Evolutionary conservation across 208 protist species (phyloP), one percentile per base, ranked within the genome.

Genomic region (Trypanosoma platydactyli): DNA sequence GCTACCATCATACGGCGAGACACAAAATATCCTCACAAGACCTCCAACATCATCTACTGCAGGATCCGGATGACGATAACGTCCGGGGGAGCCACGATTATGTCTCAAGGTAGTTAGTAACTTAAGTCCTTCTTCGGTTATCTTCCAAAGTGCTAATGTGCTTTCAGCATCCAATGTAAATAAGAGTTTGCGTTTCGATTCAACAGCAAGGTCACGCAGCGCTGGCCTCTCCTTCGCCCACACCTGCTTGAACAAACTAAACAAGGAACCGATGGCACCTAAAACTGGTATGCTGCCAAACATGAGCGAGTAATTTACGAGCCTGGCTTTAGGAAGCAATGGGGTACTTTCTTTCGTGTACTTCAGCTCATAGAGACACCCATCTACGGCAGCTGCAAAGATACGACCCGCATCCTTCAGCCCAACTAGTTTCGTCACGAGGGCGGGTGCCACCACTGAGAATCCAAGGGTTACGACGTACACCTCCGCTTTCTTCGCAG

Each of bases 321-420:
- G 64, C n/a, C 84, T 80, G 40, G 94, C 84, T 60, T 82, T 86
- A 13, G 83, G 84, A 1, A 83, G 58, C 15, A 93, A 50, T 0
- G 80, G 77, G 3, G 86, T 88, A 63, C 73, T 84, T 49, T 89
- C 91, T 30, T 82, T 80, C 30, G 66, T 63, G 69, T 94, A 96
- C 44, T 70, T 77, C 40, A 94, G 24, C 68, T 96, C 91, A 68
- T 93, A 92, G 45, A 94, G 67, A 68, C 81, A 76, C 11, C 88
- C 88, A 69, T 94, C 82, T n/a, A 79, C 79, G 5, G 80, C 86
- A 24, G 83, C 86, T 24, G 81, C 83, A 76, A 96, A 96, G 41
- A 96, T 73, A 53, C 86, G 69, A 20, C 86, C 88, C 20, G 41
- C 52, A 25, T 82, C 70, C 1, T 24, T 70, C 35, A 77, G 42